Conservation (phyloP, 2,329 filamentous ascomycete species). For the Fonsecaea pugnacius region DNA sequence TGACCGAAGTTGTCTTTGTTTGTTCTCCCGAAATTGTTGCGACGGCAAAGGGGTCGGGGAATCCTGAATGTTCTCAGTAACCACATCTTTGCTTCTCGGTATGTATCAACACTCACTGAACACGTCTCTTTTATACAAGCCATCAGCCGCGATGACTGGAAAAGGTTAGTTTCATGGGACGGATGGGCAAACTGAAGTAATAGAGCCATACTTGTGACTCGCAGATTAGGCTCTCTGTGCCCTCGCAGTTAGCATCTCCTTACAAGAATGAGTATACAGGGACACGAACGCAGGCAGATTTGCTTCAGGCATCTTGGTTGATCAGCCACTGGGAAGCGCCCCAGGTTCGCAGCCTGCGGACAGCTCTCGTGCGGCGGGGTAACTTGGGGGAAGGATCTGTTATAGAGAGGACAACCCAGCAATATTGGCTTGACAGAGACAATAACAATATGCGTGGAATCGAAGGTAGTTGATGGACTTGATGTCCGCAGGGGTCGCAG, state of each 20-base stretch:
- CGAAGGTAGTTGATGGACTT: slow-evolving; percentile 9
- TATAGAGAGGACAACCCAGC: slow-evolving; percentile 1
- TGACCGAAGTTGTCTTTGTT: slow-evolving; percentile 95
- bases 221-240: slow-evolving; percentile 77
- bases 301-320: slow-evolving; percentile 55
- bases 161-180: slow-evolving; percentile 34
- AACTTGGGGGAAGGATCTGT: slow-evolving; percentile 7
- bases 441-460: background rate
- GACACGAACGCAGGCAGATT: slow-evolving; percentile 65
- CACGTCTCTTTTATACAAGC: slow-evolving; percentile 98
- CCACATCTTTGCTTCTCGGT: background rate
- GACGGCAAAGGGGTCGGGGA: slow-evolving; percentile 96
- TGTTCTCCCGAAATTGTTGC: slow-evolving; percentile 97
- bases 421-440: background rate
- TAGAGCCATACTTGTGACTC: slow-evolving; percentile 77
- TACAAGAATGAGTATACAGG: slow-evolving; percentile 35
- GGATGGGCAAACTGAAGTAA: slow-evolving; percentile 23
- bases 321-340: slow-evolving; percentile 27
- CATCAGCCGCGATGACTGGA: slow-evolving; percentile 96
- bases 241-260: slow-evolving; percentile 26
- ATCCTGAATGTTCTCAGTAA: slow-evolving; percentile 62
- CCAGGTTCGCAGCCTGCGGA: slow-evolving; percentile 18
- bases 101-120: slow-evolving; percentile 72
- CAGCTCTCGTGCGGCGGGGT: slow-evolving; percentile 29
- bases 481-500: slow-evolving; percentile 13